Base-by-base conservation (phyloP, 139 green algal genomes). In the Chlamydomonas urium region DNA sequence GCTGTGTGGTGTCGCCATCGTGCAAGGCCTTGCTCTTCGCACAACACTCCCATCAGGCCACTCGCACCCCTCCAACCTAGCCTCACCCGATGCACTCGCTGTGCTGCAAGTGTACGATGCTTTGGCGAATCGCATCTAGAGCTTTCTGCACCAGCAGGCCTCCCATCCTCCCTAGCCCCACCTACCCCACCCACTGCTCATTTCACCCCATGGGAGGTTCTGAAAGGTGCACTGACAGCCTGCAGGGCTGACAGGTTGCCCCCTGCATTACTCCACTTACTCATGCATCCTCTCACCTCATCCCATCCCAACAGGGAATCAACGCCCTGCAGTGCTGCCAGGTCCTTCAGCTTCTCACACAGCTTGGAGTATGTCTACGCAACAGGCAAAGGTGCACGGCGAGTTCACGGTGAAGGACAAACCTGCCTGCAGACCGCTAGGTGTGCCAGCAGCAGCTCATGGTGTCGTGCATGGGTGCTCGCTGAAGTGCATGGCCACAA, bases 271-370 rank as follows among this genome's bases (percentile, higher is more conserved):
- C n/a, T n/a, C n/a, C n/a, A n/a, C n/a, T n/a, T n/a, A n/a, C n/a
- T n/a, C n/a, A n/a, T 50, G 10, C 14, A 14, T 10, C n/a, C 53
- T 42, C 63, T 68, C 48, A 88, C 73, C 71, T 94, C 84, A 69
- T 93, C 90, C 86, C 90, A 96, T 10, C 75, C 75, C 50, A 95
- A 78, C 57, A 95, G 79, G 0, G 86, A 86, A 1, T 2, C 65
- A 47, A 97, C 89, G 42, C 85, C 87, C 1, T 66, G 17, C 2
- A 96, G 79, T 0, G 81, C 69, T 3, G 47, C 66, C 10, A 93
- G 80, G 65, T 96, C 88, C 45, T 83, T 81, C 14, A 97, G 81
- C 78, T 90, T 89, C 28, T 83, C 73, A 58, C 59, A 78, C 28
- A 93, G 66, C 3, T 74, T 71, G 0, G 85, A 62, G 62, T 93